A percentile compares a stretch with the other conserved stretches of the same genome.
Conservation (phyloP, 305 asterid species). For the Fraxinus sp. region DNA sequence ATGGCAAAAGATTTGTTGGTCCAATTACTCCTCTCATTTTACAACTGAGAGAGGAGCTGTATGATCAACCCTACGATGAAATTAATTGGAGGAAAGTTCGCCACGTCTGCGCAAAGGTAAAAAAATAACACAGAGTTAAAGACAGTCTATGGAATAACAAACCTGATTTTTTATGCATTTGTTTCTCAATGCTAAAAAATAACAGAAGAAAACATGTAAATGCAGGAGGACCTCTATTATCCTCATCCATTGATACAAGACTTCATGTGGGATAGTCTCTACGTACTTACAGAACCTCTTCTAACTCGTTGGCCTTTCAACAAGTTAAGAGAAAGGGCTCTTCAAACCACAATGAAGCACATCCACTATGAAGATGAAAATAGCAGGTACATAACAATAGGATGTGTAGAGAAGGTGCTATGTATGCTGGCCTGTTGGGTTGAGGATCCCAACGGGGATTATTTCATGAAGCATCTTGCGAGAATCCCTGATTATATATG, state of each 20-base stretch:
- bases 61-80: constrained; percentile 55
- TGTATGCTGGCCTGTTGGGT: constrained; percentile 95
- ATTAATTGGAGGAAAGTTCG: constrained; percentile 71
- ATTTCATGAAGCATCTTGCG: constrained; percentile 87
- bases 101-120: constrained; percentile 78
- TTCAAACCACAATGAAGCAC: constrained; percentile 74
- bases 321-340: constrained; percentile 75
- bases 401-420: constrained; percentile 79
- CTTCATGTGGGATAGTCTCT: constrained; percentile 78
- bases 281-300: constrained; percentile 66
- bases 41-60: constrained; percentile 68
- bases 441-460: constrained; percentile 81
- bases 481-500: constrained; percentile 83
- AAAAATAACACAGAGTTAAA: neutral
- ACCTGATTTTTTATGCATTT: neutral
- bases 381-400: constrained; percentile 79
- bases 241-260: constrained; percentile 92
- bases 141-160: neutral
- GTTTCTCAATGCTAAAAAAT: neutral
- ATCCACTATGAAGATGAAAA: constrained; percentile 91
- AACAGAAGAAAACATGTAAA: neutral
- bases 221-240: constrained; percentile 86
- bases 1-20: constrained; percentile 81
- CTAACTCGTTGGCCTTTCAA: constrained; percentile 82
- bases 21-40: constrained; percentile 75